A percentile compares a stretch with the other conserved stretches of the same genome.
phyloP scores from a whole-genome alignment of 768 basidiomycete species.

The Tricholoma terreum region DNA sequence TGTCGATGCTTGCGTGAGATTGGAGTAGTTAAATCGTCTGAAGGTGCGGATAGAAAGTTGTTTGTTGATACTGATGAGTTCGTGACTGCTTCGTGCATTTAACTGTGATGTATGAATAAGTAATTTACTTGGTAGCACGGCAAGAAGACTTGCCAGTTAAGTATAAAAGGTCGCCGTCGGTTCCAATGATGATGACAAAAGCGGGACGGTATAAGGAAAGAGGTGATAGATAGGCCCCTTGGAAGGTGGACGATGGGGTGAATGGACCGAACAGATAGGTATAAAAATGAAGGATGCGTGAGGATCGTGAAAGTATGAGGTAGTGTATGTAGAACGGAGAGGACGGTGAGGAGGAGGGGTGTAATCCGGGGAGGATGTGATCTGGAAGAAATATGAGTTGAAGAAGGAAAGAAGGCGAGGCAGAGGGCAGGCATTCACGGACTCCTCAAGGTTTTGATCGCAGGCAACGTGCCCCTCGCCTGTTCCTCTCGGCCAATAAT shows the following conservation, averaged over 20 bases:
- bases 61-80: slow-evolving; percentile 43
- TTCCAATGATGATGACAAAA: slow-evolving; percentile 25
- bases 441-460: slow-evolving; percentile 66
- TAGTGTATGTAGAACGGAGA: slow-evolving; percentile 20
- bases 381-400: slow-evolving; percentile 36
- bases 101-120: slow-evolving; percentile 38
- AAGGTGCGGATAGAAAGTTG: slow-evolving; percentile 30
- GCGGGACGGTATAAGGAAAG: slow-evolving; percentile 13
- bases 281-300: slow-evolving; percentile 52
- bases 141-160: slow-evolving; percentile 38
- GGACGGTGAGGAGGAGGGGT: slow-evolving; percentile 20
- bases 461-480: slow-evolving; percentile 66
- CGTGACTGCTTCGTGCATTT: slow-evolving; percentile 73
- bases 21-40: slow-evolving; percentile 34
- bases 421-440: slow-evolving; percentile 52
- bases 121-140: slow-evolving; percentile 14
- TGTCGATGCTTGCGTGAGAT: slow-evolving; percentile 31
- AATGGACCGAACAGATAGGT: slow-evolving; percentile 39
- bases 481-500: slow-evolving; percentile 39
- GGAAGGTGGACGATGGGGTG: slow-evolving; percentile 23
- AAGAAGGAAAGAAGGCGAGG: slow-evolving; percentile 51
- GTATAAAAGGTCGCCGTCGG: slow-evolving; percentile 28
- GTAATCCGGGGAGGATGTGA: slow-evolving; percentile 23
- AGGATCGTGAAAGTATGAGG: slow-evolving; percentile 54
- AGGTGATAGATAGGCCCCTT: slow-evolving; percentile 26